Evolutionary conservation across 1,284 basidiomycete species (phyloP).

Genomic region (Vanrija pseudolonga): DNA sequence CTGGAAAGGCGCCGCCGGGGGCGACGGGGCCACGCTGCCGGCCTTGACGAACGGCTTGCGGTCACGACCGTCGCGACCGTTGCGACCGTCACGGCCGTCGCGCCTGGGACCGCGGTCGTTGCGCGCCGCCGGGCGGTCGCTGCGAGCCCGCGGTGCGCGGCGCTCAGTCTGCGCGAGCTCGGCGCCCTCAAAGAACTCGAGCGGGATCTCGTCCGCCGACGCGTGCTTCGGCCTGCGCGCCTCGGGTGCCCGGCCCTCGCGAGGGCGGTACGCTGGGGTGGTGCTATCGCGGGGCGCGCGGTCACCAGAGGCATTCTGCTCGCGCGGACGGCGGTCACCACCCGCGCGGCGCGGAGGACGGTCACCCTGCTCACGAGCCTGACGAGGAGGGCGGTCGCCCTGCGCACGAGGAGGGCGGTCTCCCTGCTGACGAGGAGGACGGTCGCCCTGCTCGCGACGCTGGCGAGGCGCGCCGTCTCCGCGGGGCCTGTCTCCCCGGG

Average conservation of each 20-base stretch:
- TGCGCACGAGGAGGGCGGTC: not conserved
- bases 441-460: not conserved
- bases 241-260: too few species aligned
- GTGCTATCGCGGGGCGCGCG: too few species aligned
- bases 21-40: not conserved
- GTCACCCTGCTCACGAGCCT: not conserved
- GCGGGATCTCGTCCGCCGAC: not conserved
- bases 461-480: not conserved
- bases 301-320: too few species aligned
- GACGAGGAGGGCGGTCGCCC: not conserved
- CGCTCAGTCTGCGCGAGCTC: not conserved
- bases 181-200: constrained; percentile 12
- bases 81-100: not conserved
- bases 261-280: too few species aligned
- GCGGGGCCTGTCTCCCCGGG: not conserved
- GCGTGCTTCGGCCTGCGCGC: not conserved
- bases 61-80: not conserved
- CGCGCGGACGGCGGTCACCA: too few species aligned
- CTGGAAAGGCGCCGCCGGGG: not conserved
- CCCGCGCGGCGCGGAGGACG: too few species aligned
- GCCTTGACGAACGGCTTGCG: not conserved
- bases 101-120: not conserved
- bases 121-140: not conserved
- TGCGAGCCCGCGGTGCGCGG: too few species aligned
- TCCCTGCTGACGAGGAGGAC: not conserved